These are phyloP conservation scores for Cucurbita pepo DNA, from an alignment of 306 rosid genomes.

Conservation along the genomic window DNA sequence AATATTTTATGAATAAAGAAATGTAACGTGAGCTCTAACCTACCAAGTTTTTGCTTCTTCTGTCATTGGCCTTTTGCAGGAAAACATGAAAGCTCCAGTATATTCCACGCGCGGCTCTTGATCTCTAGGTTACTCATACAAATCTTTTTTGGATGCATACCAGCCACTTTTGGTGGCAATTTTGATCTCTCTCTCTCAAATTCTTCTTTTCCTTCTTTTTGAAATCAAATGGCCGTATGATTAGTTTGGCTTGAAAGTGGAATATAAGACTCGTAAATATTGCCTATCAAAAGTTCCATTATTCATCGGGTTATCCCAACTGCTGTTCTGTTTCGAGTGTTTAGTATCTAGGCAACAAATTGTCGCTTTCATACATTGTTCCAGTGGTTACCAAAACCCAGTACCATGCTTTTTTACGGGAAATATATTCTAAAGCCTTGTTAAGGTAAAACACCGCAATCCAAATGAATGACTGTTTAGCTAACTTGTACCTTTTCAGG, in stretches of 20 bases:
- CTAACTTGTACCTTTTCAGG: neutral
- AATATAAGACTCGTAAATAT: slow-evolving; percentile 10
- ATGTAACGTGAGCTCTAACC: neutral
- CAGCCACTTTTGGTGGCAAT: neutral
- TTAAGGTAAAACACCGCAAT: neutral
- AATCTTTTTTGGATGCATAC: slow-evolving; percentile 3
- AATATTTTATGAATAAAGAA: neutral
- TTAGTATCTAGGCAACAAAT: neutral
- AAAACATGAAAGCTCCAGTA: neutral
- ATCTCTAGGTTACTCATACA: slow-evolving; percentile 19
- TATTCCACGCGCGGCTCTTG: slow-evolving; percentile 20
- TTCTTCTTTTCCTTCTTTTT: neutral
- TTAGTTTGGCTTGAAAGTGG: slow-evolving; percentile 18
- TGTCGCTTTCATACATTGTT: neutral
- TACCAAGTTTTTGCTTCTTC: neutral
- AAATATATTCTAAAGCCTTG: neutral
- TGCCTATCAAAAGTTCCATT: slow-evolving; percentile 1
- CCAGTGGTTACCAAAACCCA: neutral
- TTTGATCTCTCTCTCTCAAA: neutral
- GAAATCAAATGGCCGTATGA: neutral
- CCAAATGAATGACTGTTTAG: neutral
- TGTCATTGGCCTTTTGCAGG: neutral
- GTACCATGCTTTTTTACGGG: neutral
- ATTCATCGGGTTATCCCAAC: slow-evolving; percentile 9
- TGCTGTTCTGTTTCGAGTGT: neutral